Conservation (phyloP, 2,329 filamentous ascomycete species). For the Tolypocladium paradoxum region DNA sequence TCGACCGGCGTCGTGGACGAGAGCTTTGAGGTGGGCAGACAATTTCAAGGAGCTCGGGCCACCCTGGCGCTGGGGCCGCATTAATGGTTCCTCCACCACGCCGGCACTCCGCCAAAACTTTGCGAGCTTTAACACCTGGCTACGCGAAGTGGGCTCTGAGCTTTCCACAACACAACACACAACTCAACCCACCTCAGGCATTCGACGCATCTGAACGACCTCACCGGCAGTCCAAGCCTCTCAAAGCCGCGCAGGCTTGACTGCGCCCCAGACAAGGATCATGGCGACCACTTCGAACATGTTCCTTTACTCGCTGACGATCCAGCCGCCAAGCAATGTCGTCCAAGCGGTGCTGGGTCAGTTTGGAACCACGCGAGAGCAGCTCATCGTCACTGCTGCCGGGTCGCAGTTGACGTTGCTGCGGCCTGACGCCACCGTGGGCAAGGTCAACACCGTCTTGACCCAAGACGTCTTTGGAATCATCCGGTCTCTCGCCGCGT, state of each 20-base stretch:
- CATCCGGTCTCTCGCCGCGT: slow-evolving; percentile 77
- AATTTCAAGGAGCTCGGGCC: slow-evolving; percentile 17
- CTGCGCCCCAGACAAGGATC: slow-evolving; percentile 35
- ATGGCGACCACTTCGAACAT: slow-evolving; percentile 98
- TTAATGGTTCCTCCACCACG: slow-evolving; percentile 23
- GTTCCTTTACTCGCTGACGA: slow-evolving; percentile 96
- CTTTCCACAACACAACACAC: slow-evolving; percentile 7
- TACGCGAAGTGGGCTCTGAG: slow-evolving; percentile 3
- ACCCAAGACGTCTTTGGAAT: slow-evolving; percentile 96
- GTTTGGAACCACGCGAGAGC: slow-evolving; percentile 91
- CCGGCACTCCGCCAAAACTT: slow-evolving; percentile 18
- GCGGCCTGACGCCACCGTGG: slow-evolving; percentile 73
- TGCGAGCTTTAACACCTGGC: slow-evolving; percentile 16
- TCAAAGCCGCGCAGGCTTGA: slow-evolving; percentile 37
- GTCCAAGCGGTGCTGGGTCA: slow-evolving; percentile 88
- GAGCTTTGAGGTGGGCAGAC: not conserved
- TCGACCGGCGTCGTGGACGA: not conserved
- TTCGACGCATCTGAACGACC: slow-evolving; percentile 12
- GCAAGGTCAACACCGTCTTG: slow-evolving; percentile 75
- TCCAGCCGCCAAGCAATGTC: slow-evolving; percentile 83
- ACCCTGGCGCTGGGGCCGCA: slow-evolving; percentile 17
- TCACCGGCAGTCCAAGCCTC: slow-evolving; percentile 15
- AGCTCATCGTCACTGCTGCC: slow-evolving; percentile 90
- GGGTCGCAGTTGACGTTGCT: slow-evolving; percentile 83
- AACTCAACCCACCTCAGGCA: slow-evolving; percentile 2